These are phyloP conservation scores for Termitomyces sp. DNA, from an alignment of 768 basidiomycete species.

Conservation along the genomic window DNA sequence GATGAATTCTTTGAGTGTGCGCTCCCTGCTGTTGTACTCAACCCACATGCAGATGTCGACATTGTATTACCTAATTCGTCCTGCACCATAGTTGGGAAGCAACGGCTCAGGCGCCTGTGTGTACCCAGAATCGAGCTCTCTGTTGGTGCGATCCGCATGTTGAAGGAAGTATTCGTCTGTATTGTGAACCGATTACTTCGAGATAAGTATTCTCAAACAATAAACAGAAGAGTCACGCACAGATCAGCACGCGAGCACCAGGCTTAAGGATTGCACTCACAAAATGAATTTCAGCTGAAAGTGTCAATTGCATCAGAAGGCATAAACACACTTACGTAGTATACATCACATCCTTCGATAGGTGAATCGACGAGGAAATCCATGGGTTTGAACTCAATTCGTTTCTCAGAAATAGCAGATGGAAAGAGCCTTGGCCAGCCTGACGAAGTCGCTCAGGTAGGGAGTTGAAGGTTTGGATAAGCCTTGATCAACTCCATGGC, in stretches of 20 bases:
- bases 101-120: not conserved
- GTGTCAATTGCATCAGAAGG: not conserved
- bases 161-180: not conserved
- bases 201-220: not conserved
- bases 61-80: not conserved
- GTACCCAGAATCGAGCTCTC: not conserved
- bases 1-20: not conserved
- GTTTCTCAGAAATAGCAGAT: not conserved
- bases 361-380: not conserved
- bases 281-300: not conserved
- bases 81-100: not conserved
- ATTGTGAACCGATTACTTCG: not conserved
- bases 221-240: not conserved
- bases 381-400: not conserved
- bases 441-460: not conserved
- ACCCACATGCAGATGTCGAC: not conserved
- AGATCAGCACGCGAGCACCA: not conserved
- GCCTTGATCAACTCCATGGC: not conserved
- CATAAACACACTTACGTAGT: not conserved
- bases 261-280: not conserved
- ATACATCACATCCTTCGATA: not conserved
- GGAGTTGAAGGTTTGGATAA: not conserved
- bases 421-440: not conserved
- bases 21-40: not conserved
- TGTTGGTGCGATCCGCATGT: not conserved